A percentile compares a stretch with the other conserved stretches of the same genome.
These are phyloP conservation scores for Globisporangium recalcitrans DNA, from an alignment of 352 stramenopile species.

Conservation along the genomic window DNA sequence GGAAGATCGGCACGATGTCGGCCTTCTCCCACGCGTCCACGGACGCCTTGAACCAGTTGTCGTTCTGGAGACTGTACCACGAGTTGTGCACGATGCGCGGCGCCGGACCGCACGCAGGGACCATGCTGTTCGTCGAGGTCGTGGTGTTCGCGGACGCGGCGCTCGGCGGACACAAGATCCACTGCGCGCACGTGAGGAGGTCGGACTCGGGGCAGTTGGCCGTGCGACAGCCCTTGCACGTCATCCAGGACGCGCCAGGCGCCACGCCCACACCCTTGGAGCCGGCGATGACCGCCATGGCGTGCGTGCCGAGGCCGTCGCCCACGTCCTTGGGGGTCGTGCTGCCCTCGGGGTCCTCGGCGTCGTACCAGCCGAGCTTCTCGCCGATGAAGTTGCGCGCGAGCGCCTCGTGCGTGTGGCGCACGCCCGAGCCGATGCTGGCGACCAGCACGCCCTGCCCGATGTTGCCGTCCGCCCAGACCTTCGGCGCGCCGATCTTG, in stretches of 20 bases:
- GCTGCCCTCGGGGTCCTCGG: not conserved
- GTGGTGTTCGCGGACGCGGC: not conserved
- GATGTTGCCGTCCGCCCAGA: not conserved
- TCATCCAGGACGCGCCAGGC: not conserved
- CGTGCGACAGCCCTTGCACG: not conserved
- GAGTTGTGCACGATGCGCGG: not conserved
- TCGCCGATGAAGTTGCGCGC: not conserved
- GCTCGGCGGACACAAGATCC: not conserved
- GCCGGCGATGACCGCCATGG: not conserved
- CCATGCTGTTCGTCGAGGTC: not conserved
- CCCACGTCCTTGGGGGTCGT: not conserved
- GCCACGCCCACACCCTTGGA: not conserved
- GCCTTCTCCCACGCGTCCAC: not conserved
- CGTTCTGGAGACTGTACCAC: not conserved
- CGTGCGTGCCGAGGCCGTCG: not conserved
- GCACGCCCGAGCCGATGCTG: not conserved
- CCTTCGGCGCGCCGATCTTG: not conserved
- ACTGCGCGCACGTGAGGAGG: not conserved
- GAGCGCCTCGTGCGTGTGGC: not conserved
- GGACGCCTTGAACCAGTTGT: not conserved
- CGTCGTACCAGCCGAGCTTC: not conserved
- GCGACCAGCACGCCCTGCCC: not conserved
- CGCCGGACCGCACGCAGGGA: not conserved
- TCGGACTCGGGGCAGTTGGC: not conserved
- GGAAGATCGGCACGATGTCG: not conserved